Evolutionary conservation across 257 asterid species (phyloP).

Genomic region (Verbena officinalis): DNA sequence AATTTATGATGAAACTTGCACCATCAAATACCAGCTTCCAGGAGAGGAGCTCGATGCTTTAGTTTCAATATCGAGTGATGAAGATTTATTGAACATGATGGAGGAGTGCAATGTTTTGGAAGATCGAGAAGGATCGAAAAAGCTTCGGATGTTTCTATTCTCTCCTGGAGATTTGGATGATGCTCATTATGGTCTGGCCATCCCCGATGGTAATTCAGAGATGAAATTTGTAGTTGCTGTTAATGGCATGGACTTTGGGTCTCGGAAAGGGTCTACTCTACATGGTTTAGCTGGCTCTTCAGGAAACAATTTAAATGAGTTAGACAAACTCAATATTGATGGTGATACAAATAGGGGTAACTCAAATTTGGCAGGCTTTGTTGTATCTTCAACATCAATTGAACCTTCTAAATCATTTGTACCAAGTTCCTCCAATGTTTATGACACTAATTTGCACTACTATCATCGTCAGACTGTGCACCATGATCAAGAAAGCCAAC

Average conservation of each 20-base stretch:
- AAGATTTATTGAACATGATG: constrained; percentile 92
- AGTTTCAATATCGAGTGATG: constrained; percentile 81
- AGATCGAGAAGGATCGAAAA: constrained; percentile 58
- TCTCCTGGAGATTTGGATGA: constrained; percentile 70
- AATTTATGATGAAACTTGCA: constrained; percentile 57
- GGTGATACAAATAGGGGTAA: constrained; percentile 42
- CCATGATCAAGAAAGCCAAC: constrained; percentile 36
- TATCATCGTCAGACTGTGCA: constrained; percentile 28
- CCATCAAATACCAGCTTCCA: constrained; percentile 88
- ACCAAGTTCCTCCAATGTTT: constrained; percentile 38
- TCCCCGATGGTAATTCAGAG: constrained; percentile 64
- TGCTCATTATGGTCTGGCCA: constrained; percentile 57
- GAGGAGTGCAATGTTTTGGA: constrained; percentile 73
- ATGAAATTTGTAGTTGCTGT: constrained; percentile 81
- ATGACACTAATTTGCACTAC: constrained; percentile 42
- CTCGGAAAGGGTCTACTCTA: constrained; percentile 51
- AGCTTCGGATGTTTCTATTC: constrained; percentile 81
- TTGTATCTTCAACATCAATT: constrained; percentile 35
- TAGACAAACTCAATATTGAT: constrained; percentile 47
- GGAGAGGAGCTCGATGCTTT: constrained; percentile 96
- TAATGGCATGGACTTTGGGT: constrained; percentile 64
- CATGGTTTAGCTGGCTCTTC: constrained; percentile 51
- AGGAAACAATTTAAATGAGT: constrained; percentile 58
- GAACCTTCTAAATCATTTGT: constrained; percentile 46
- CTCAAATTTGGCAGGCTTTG: constrained; percentile 45